A percentile compares a stretch with the other conserved stretches of the same genome.
Evolutionary conservation across 257 asterid species (phyloP).

Genomic region (Ocimum tenuiflorum): DNA sequence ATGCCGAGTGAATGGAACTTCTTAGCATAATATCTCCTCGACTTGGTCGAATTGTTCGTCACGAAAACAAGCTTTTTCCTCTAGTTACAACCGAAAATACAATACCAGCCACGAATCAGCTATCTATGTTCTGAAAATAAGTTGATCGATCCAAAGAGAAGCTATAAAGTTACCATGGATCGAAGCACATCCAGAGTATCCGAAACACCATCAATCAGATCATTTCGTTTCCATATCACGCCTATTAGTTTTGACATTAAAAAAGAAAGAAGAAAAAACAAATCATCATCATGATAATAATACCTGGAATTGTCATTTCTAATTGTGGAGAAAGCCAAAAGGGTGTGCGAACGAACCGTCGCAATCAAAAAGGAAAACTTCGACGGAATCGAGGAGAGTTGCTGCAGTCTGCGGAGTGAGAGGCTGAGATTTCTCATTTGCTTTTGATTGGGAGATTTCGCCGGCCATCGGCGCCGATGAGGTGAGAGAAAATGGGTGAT

Average conservation of each 20-base stretch:
- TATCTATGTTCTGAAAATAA: neutral
- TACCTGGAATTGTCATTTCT: neutral
- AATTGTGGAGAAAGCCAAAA: neutral
- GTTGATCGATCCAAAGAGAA: neutral
- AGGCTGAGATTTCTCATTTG: constrained; percentile 17
- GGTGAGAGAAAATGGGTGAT: neutral
- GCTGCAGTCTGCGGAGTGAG: constrained; percentile 40
- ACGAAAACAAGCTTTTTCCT: constrained; percentile 86
- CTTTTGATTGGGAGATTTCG: constrained; percentile 3
- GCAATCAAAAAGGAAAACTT: constrained; percentile 88
- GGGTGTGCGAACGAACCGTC: constrained; percentile 46
- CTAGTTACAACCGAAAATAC: constrained; percentile 25
- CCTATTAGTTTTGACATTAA: constrained; percentile 31
- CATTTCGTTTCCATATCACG: constrained; percentile 89
- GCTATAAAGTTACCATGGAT: constrained; percentile 37
- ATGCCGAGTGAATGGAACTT: constrained; percentile 78
- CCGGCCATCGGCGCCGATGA: constrained; percentile 36
- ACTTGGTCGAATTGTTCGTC: constrained; percentile 84
- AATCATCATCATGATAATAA: neutral
- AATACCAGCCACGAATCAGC: neutral
- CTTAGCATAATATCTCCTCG: constrained; percentile 62
- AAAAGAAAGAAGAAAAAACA: too few species aligned
- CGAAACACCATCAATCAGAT: constrained; percentile 74
- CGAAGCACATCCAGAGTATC: constrained; percentile 70
- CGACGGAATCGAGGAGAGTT: constrained; percentile 59